A percentile compares a stretch with the other conserved stretches of the same genome.
phyloP scores from a whole-genome alignment of 2,329 filamentous ascomycete species.

The Colletotrichum orbiculare region DNA sequence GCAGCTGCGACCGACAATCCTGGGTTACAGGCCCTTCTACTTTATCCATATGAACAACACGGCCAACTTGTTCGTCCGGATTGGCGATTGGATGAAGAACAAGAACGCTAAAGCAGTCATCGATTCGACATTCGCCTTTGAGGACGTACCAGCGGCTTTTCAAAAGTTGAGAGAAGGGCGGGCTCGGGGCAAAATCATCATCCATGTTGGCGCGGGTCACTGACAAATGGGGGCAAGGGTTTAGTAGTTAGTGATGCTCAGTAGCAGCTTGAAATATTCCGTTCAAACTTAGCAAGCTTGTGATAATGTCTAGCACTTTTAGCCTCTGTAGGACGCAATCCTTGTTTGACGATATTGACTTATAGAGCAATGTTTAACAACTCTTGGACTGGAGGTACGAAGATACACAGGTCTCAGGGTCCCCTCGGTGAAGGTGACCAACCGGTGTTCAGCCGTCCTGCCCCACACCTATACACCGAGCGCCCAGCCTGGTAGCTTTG shows the following conservation, averaged over 20 bases:
- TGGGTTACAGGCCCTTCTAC: slow-evolving; percentile 6
- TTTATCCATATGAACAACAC: slow-evolving; percentile 34
- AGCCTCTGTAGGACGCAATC: no score
- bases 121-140: slow-evolving; percentile 40
- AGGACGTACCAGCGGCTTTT: slow-evolving; percentile 40
- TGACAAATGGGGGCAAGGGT: no score
- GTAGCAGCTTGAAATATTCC: no score
- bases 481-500: slow-evolving; percentile 33
- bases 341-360: not conserved
- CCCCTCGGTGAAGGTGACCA: not conserved
- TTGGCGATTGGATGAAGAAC: slow-evolving; percentile 42
- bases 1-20: not conserved
- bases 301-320: no score
- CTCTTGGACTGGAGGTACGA: no score
- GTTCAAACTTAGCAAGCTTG: no score
- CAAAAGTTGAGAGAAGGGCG: slow-evolving; percentile 38
- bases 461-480: slow-evolving; percentile 14
- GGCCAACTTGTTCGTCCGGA: slow-evolving; percentile 10
- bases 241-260: no score
- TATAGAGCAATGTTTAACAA: not conserved
- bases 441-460: slow-evolving; percentile 26
- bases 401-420: no score
- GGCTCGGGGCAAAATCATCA: slow-evolving; percentile 42
- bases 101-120: slow-evolving; percentile 41
- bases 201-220: slow-evolving; percentile 19